Conservation (phyloP, 2,329 filamentous ascomycete genomes). For the Pleomassaria siparia region DNA sequence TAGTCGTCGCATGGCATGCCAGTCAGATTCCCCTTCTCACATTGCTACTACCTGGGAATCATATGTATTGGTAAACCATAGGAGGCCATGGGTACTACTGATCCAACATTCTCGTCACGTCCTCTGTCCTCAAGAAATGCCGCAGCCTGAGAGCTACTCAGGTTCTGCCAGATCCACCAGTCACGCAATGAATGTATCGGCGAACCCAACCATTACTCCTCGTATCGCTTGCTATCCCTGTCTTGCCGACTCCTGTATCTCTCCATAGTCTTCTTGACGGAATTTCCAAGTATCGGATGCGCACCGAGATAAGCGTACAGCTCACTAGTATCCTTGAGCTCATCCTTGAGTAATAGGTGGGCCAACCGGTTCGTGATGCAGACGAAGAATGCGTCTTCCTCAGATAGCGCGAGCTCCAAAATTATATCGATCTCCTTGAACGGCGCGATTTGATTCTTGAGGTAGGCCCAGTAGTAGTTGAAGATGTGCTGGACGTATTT, state of each 20-base stretch:
- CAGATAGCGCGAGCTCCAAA: not conserved
- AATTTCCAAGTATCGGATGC: not conserved
- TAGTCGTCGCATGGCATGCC: too few species aligned
- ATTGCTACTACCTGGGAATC: too few species aligned
- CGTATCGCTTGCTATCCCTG: too few species aligned
- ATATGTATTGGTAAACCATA: too few species aligned
- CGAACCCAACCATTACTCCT: too few species aligned
- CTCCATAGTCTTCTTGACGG: not conserved
- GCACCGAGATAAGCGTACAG: not conserved
- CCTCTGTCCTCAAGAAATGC: too few species aligned
- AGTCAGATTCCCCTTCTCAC: too few species aligned
- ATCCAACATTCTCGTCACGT: too few species aligned
- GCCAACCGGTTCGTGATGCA: not conserved
- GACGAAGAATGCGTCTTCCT: not conserved
- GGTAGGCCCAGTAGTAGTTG: not conserved
- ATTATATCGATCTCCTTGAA: not conserved
- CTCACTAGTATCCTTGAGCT: not conserved
- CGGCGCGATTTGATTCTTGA: not conserved
- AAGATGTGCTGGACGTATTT: not conserved
- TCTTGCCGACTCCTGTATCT: not conserved
- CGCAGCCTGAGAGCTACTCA: too few species aligned
- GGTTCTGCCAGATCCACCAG: too few species aligned
- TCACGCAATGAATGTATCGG: too few species aligned
- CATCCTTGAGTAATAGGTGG: not conserved
- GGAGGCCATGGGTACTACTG: too few species aligned